Conservation (phyloP, 805 yeast genomes). For the Candida pseudofarinosa region DNA sequence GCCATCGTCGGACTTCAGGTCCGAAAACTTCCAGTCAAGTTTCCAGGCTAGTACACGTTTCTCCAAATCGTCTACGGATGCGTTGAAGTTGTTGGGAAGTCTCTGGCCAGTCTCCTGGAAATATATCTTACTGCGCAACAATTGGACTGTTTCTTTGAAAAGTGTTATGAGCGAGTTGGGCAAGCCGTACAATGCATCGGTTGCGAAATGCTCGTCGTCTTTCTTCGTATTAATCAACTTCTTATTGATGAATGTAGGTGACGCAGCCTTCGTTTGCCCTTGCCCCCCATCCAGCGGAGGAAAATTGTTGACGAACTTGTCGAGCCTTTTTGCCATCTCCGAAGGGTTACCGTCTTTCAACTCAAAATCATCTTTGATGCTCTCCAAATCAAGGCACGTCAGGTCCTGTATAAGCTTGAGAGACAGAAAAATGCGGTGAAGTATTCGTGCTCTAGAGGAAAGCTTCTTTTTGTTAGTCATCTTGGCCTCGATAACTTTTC, state of each 20-base stretch:
- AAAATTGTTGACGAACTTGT: slow-evolving; percentile 22
- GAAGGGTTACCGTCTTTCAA: slow-evolving; percentile 26
- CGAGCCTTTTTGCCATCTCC: slow-evolving; percentile 14
- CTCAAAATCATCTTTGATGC: slow-evolving; percentile 32
- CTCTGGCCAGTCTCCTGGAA: slow-evolving; percentile 37
- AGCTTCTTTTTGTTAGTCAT: slow-evolving; percentile 60
- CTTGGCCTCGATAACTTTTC: slow-evolving; percentile 65
- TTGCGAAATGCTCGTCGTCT: slow-evolving; percentile 57
- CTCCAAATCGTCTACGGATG: slow-evolving; percentile 29
- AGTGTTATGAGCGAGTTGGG: slow-evolving; percentile 75
- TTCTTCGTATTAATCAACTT: slow-evolving; percentile 43
- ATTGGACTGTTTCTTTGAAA: slow-evolving; percentile 67
- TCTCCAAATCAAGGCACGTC: slow-evolving; percentile 44
- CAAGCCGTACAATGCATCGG: slow-evolving; percentile 79
- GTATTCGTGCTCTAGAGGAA: slow-evolving; percentile 69
- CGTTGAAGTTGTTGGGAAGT: slow-evolving; percentile 21
- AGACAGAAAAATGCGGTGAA: slow-evolving; percentile 76
- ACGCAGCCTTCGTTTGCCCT: slow-evolving; percentile 13
- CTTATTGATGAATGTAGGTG: slow-evolving; percentile 40
- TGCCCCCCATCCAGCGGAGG: slow-evolving; percentile 1
- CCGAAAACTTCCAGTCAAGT: slow-evolving; percentile 64
- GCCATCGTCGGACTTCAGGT: slow-evolving; percentile 14
- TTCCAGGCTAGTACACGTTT: slow-evolving; percentile 59
- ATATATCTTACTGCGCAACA: slow-evolving; percentile 59
- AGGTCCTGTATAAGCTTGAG: slow-evolving; percentile 74